Conservation (phyloP, 2,329 filamentous ascomycete species). For the Cytospora mali region DNA sequence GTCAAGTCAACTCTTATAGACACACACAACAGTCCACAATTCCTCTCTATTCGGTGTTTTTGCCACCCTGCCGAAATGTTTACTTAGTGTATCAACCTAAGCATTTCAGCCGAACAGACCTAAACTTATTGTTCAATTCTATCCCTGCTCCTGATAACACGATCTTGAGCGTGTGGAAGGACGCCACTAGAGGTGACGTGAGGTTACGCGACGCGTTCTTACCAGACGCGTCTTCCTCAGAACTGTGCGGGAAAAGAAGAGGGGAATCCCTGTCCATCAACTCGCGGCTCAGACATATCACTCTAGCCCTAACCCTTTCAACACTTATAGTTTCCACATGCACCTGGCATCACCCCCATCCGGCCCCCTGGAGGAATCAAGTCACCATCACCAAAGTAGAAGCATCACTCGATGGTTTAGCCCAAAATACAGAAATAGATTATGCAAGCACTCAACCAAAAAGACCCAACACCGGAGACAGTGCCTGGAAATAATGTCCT, state of each 20-base stretch:
- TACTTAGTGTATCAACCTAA: too few species aligned
- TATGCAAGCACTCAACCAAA: constrained; percentile 19
- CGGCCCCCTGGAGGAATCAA: too few species aligned
- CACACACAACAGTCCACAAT: neutral
- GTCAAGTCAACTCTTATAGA: neutral
- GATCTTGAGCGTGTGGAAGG: too few species aligned
- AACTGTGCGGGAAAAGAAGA: too few species aligned
- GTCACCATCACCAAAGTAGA: too few species aligned
- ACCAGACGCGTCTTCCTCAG: neutral
- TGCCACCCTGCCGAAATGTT: too few species aligned
- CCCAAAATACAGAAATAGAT: neutral
- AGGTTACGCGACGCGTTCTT: constrained; percentile 8
- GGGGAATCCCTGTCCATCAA: too few species aligned
- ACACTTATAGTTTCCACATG: too few species aligned
- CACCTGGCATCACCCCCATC: too few species aligned
- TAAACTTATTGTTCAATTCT: neutral
- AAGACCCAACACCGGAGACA: neutral
- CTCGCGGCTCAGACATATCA: too few species aligned
- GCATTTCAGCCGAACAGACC: too few species aligned
- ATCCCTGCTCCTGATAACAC: neutral
- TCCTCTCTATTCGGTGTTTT: neutral
- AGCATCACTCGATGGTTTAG: neutral
- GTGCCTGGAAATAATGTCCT: neutral
- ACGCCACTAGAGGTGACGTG: neutral
- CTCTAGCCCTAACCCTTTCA: too few species aligned